Conservation (phyloP, 768 basidiomycete species). For the Phylloporus rhodoxanthus region DNA sequence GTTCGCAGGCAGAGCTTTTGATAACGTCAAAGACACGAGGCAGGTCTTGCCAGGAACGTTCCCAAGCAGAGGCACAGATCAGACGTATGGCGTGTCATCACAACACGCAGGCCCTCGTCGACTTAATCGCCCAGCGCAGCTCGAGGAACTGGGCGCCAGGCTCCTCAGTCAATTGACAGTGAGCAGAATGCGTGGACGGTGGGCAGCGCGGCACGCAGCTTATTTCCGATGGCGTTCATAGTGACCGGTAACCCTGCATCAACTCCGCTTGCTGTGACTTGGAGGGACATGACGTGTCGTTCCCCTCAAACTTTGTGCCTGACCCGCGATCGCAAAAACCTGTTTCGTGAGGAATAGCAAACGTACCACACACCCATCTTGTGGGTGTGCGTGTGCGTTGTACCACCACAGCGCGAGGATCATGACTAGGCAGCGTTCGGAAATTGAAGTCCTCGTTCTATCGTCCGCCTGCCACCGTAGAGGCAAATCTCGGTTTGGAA, state of each 20-base stretch:
- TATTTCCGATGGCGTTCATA: constrained; percentile 6
- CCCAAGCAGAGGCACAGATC: constrained; percentile 39
- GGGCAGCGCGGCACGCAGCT: constrained; percentile 1
- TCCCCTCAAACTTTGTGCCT: constrained; percentile 34
- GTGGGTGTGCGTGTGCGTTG: background rate
- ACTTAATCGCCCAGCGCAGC: background rate
- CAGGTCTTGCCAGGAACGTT: constrained; percentile 19
- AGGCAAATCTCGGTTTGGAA: no score
- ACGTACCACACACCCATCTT: no score
- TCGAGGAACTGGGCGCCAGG: background rate
- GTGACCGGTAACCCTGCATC: constrained; percentile 35
- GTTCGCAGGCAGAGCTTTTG: constrained; percentile 29
- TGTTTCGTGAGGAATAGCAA: background rate
- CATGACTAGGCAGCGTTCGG: background rate
- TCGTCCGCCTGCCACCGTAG: no score
- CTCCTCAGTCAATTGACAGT: constrained; percentile 55
- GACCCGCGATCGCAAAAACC: background rate
- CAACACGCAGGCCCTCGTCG: constrained; percentile 17
- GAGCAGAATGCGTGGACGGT: constrained; percentile 23
- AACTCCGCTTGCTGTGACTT: background rate
- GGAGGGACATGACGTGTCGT: constrained; percentile 31
- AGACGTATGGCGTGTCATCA: constrained; percentile 41
- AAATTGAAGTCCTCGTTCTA: background rate
- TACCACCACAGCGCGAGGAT: background rate
- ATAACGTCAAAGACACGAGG: background rate